Conservation (phyloP, 1,139 yeast genomes). For the Sugiyamaella pinicola region DNA sequence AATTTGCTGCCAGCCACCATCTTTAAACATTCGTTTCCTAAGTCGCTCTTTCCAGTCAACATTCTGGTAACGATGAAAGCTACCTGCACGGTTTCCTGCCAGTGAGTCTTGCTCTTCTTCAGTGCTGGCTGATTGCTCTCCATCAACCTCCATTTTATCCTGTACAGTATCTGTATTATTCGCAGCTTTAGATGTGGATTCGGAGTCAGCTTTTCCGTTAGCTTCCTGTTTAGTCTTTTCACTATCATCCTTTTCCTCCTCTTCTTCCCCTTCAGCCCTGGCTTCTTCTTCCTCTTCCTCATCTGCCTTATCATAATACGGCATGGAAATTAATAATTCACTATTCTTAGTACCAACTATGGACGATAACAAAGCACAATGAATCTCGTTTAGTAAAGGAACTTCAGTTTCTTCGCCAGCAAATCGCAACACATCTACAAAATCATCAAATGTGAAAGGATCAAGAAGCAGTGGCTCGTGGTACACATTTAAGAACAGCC, state of each 20-base stretch:
- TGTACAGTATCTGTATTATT: constrained; percentile 37
- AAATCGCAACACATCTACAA: constrained; percentile 59
- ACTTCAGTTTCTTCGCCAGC: constrained; percentile 53
- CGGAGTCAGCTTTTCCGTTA: constrained; percentile 25
- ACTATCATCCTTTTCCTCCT: constrained; percentile 46
- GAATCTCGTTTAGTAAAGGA: constrained; percentile 66
- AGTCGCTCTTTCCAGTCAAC: constrained; percentile 77
- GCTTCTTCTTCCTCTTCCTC: constrained; percentile 44
- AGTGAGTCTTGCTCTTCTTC: constrained; percentile 27
- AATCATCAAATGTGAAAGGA: constrained; percentile 80
- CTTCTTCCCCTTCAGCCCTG: constrained; percentile 33
- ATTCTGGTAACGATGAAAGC: constrained; percentile 62
- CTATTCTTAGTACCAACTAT: constrained; percentile 35
- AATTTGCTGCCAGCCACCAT: constrained; percentile 84
- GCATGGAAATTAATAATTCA: constrained; percentile 47
- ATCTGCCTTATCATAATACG: constrained; percentile 39
- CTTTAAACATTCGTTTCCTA: constrained; percentile 70
- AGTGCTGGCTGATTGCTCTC: constrained; percentile 13
- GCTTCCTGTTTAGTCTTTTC: constrained; percentile 22
- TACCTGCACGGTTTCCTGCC: constrained; percentile 31
- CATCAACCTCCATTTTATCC: constrained; percentile 33
- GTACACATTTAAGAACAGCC: constrained; percentile 77
- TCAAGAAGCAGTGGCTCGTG: constrained; percentile 64
- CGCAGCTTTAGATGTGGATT: constrained; percentile 37
- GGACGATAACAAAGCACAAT: constrained; percentile 54